These are phyloP conservation scores for Murraya paniculata DNA, from an alignment of 345 rosid genomes.

Conservation along the genomic window DNA sequence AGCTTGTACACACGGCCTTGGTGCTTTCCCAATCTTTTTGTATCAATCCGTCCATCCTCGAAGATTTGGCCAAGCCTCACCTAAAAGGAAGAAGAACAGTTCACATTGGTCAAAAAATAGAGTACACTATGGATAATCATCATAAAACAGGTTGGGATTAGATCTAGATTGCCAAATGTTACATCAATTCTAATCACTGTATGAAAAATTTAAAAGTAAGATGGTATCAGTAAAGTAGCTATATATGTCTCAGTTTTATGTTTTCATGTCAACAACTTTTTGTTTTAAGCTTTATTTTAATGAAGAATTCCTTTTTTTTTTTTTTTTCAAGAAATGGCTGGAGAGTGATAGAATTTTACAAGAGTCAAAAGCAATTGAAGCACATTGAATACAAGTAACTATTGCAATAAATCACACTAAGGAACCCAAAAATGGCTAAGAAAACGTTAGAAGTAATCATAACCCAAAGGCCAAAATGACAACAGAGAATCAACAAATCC, in stretches of 20 bases:
- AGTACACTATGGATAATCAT: background rate
- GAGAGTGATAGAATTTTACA: background rate
- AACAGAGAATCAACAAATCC: background rate
- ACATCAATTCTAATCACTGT: background rate
- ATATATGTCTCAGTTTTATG: background rate
- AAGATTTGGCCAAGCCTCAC: constrained; percentile 53
- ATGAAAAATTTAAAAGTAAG: background rate
- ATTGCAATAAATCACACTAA: background rate
- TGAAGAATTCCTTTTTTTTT: background rate
- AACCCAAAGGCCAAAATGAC: background rate
- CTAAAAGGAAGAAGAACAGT: constrained; percentile 18
- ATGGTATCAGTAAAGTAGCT: background rate
- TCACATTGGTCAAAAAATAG: background rate
- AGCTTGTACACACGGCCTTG: constrained; percentile 46
- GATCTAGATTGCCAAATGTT: background rate
- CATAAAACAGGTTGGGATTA: background rate
- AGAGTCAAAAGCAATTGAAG: background rate
- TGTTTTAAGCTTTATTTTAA: background rate
- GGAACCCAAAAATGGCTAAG: background rate
- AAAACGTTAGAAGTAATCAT: background rate
- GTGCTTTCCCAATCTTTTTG: constrained; percentile 50
- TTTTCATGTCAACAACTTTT: background rate
- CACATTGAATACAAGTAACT: background rate
- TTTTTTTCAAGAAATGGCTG: background rate
- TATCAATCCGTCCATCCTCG: constrained; percentile 45